These are phyloP conservation scores for Periconia digitata DNA, from an alignment of 2,329 filamentous ascomycete species.

Conservation along the genomic window DNA sequence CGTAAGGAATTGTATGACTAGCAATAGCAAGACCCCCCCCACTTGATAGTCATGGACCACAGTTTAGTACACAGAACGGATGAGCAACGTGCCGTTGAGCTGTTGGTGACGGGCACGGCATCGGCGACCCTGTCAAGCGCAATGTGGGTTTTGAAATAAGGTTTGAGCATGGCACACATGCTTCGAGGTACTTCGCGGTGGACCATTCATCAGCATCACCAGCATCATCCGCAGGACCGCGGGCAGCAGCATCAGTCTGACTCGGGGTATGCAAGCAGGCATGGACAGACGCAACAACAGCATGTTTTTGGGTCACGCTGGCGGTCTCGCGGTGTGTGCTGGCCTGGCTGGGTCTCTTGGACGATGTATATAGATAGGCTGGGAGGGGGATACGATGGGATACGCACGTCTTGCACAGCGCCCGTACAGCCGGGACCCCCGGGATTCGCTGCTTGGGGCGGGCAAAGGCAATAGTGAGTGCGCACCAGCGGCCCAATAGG, in stretches of 20 bases:
- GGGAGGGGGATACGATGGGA: neutral
- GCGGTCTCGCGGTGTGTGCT: constrained; percentile 6
- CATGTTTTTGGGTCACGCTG: constrained; percentile 11
- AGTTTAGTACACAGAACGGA: neutral
- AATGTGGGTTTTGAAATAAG: neutral
- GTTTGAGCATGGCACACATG: too few species aligned
- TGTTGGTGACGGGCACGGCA: neutral
- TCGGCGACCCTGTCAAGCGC: neutral
- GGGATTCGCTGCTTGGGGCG: constrained; percentile 9
- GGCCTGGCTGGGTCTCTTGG: constrained; percentile 4
- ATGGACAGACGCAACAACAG: constrained; percentile 1
- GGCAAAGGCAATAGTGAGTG: neutral
- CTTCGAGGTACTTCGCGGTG: too few species aligned
- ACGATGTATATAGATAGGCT: neutral
- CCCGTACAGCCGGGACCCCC: constrained; percentile 14
- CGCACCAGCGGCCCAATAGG: constrained; percentile 6
- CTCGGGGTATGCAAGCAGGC: neutral
- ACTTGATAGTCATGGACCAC: neutral
- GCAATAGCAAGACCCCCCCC: neutral
- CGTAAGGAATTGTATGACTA: neutral
- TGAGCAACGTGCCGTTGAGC: neutral
- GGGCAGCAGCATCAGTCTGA: too few species aligned
- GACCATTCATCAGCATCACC: too few species aligned
- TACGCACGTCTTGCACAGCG: constrained; percentile 11
- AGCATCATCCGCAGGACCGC: too few species aligned